phyloP scores from a whole-genome alignment of 176 grass and related monocot species.

The Oryza glumipatula region DNA sequence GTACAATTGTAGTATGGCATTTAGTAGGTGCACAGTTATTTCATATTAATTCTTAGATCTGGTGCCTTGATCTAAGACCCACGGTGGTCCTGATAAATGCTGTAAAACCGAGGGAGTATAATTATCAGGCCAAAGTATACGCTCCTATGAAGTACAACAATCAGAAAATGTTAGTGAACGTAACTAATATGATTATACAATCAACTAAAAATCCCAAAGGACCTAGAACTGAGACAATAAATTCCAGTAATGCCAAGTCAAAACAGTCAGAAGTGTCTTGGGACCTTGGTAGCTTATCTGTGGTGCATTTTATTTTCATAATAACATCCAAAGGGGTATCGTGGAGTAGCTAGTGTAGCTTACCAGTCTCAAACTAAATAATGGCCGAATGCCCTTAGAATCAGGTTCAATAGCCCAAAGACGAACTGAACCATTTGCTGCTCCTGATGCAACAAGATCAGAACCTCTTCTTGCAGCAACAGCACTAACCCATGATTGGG shows the following conservation, averaged over 20 bases:
- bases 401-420: constrained; percentile 78
- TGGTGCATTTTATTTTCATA: background rate
- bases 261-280: background rate
- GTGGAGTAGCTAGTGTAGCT: background rate
- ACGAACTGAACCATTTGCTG: constrained; percentile 73
- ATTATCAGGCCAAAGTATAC: too few species aligned
- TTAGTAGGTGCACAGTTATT: too few species aligned
- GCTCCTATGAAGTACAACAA: background rate
- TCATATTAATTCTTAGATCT: too few species aligned
- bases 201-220: too few species aligned
- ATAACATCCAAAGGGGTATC: background rate
- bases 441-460: constrained; percentile 85
- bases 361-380: constrained; percentile 67
- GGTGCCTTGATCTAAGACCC: too few species aligned
- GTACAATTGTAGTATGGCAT: too few species aligned
- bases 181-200: background rate
- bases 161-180: background rate
- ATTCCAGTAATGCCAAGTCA: background rate
- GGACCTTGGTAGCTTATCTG: background rate
- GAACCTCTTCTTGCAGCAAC: constrained; percentile 75
- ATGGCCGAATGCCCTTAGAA: constrained; percentile 64
- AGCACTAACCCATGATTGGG: constrained; percentile 78
- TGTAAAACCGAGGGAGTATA: too few species aligned
- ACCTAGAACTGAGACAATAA: too few species aligned
- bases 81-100: too few species aligned